Evolutionary conservation across 495 filamentous ascomycete genomes (phyloP).

Genomic region (Usnea hakonensis): DNA sequence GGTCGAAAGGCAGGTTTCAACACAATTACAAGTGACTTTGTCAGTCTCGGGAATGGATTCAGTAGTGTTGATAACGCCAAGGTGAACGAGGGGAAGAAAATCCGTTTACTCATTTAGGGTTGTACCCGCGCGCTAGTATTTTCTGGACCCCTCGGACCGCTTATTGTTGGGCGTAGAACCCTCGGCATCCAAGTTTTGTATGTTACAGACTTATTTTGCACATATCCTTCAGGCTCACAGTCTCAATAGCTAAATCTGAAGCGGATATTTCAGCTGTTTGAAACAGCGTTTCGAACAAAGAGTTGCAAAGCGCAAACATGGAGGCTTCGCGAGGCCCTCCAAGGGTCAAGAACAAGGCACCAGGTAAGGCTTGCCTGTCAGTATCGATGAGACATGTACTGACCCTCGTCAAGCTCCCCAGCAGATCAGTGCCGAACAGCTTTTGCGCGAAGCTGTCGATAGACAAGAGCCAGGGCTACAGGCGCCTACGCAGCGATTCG

Average conservation of each 20-base stretch:
- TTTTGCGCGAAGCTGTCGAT: constrained; percentile 95
- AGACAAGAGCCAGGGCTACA: constrained; percentile 84
- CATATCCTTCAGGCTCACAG: background rate
- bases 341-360: constrained; percentile 94
- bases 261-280: too few relatives aligned
- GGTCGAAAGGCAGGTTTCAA: too few relatives aligned
- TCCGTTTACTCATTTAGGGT: too few relatives aligned
- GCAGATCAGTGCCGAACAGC: constrained; percentile 94
- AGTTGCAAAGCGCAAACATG: constrained; percentile 43
- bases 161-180: too few relatives aligned
- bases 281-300: background rate
- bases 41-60: too few relatives aligned
- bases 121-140: too few relatives aligned
- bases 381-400: background rate
- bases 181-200: too few relatives aligned
- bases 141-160: too few relatives aligned
- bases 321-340: constrained; percentile 90
- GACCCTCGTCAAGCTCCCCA: constrained; percentile 44
- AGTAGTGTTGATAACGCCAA: too few relatives aligned
- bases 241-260: background rate
- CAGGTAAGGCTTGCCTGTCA: constrained; percentile 30
- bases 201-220: too few relatives aligned
- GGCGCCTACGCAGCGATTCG: constrained; percentile 88
- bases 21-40: too few relatives aligned
- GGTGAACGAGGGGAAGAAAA: too few relatives aligned